Evolutionary conservation across 2,329 filamentous ascomycete genomes (phyloP).

Genomic region (Penicillium fuscoglaucum): DNA sequence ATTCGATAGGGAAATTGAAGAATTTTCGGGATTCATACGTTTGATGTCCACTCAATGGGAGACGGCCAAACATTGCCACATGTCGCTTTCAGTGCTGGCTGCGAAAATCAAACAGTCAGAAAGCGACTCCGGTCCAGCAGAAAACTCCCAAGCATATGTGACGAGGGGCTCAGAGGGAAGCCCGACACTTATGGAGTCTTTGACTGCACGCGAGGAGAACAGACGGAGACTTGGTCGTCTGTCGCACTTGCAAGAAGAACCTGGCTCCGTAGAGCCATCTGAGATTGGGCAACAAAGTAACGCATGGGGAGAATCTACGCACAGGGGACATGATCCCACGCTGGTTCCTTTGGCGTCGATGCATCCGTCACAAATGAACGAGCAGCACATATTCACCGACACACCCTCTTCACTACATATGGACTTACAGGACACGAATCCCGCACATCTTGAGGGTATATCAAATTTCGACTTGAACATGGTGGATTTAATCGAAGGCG

Average conservation of each 20-base stretch:
- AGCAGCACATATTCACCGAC: not conserved
- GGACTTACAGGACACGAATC: slow-evolving; percentile 10
- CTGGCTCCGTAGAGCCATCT: not conserved
- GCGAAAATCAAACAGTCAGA: slow-evolving; percentile 32
- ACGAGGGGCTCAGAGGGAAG: slow-evolving; percentile 3
- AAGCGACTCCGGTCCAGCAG: not conserved
- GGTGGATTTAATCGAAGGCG: slow-evolving; percentile 35
- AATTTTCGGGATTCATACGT: slow-evolving; percentile 35
- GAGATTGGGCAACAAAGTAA: not conserved
- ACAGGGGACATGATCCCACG: not conserved
- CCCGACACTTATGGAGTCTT: not conserved
- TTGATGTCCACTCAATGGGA: slow-evolving; percentile 43
- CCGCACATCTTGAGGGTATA: slow-evolving; percentile 11
- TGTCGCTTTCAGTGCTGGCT: slow-evolving; percentile 36
- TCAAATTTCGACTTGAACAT: slow-evolving; percentile 34
- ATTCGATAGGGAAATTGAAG: slow-evolving; percentile 35
- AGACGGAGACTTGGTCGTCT: not conserved
- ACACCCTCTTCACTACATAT: slow-evolving; percentile 5
- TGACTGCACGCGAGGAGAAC: slow-evolving; percentile 1
- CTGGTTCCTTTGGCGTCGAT: not conserved
- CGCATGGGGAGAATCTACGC: not conserved
- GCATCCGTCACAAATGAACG: not conserved
- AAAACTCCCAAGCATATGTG: slow-evolving; percentile 14
- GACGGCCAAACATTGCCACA: slow-evolving; percentile 43
- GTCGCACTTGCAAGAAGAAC: not conserved